A percentile compares a stretch with the other conserved stretches of the same genome.
These are phyloP conservation scores for sweet orange (Citrus sinensis) DNA, from an alignment of 345 rosid genomes.

Conservation along the genomic window DVS_A1.0 CM039166.1:6166501-6167000, in stretches of 20 bases:
- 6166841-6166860: constrained; percentile 59
- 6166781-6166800: too few species aligned
- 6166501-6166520: too few species aligned
- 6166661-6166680: background rate
- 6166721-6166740: too few species aligned
- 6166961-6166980: background rate
- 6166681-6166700: too few species aligned
- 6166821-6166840: background rate
- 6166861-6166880: constrained; percentile 49
- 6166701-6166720: too few species aligned
- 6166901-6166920: constrained; percentile 17
- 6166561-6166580: constrained; percentile 38
- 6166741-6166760: too few species aligned
- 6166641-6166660: constrained; percentile 24
- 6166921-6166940: constrained; percentile 39
- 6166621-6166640: constrained; percentile 30
- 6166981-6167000: too few species aligned
- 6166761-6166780: too few species aligned
- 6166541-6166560: background rate
- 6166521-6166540: too few species aligned
- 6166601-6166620: constrained; percentile 28
- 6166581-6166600: constrained; percentile 36
- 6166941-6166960: constrained; percentile 36
- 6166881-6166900: background rate
- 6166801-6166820: background rate